Conservation (phyloP, 805 yeast genomes). For the Yarrowia sp. region DNA sequence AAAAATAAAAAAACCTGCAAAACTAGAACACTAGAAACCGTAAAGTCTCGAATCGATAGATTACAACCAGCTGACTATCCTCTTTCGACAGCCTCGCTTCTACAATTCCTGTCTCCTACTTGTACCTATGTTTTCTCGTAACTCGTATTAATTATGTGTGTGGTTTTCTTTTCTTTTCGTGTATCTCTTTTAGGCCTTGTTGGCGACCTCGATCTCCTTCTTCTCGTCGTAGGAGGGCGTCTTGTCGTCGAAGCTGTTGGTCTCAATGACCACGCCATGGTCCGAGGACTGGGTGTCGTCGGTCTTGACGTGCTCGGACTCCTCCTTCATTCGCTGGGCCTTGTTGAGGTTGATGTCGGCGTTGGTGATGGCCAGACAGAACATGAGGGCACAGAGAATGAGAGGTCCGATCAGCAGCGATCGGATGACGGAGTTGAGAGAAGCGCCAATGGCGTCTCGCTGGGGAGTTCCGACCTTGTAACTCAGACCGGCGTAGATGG, state of each 20-base stretch:
- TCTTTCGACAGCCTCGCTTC: no score
- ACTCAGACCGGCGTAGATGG: slow-evolving; percentile 6
- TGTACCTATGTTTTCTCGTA: no score
- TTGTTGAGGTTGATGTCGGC: slow-evolving; percentile 20
- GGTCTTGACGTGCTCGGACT: slow-evolving; percentile 9
- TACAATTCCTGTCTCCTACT: no score
- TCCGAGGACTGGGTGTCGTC: slow-evolving; percentile 2
- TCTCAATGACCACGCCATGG: background rate
- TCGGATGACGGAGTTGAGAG: slow-evolving; percentile 32
- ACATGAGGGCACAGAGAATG: slow-evolving; percentile 22
- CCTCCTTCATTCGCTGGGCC: slow-evolving; percentile 32
- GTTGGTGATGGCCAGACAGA: slow-evolving; percentile 19
- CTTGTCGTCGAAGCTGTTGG: background rate
- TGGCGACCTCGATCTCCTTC: background rate
- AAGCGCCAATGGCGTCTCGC: slow-evolving; percentile 21
- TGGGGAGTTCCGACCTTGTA: slow-evolving; percentile 20
- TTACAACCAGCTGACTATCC: no score
- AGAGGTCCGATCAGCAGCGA: slow-evolving; percentile 23
- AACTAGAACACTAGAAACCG: no score
- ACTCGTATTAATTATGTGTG: background rate
- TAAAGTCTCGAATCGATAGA: no score
- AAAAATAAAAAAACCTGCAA: no score
- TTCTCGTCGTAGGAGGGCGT: slow-evolving; percentile 5
- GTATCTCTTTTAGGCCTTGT: background rate
- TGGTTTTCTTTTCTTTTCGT: background rate